phyloP scores from a whole-genome alignment of 208 protist genomes.

The Phytomonas sp. region DNA sequence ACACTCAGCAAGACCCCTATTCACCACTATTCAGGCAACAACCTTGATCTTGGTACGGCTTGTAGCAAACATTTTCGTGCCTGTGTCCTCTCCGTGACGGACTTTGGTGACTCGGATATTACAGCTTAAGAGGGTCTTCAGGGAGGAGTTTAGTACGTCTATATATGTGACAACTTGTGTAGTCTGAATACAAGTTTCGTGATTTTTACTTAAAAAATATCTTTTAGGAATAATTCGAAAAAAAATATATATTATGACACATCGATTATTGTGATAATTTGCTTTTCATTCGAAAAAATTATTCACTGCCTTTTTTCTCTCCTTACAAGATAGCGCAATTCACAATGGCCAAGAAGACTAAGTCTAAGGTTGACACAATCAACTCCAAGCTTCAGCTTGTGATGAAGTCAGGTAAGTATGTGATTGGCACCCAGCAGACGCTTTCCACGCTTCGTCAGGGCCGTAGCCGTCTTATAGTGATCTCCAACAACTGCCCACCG shows the following conservation, averaged over 20 bases:
- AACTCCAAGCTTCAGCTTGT: slow-evolving; percentile 98
- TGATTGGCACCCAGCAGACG: slow-evolving; percentile 96
- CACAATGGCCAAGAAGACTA: slow-evolving; percentile 91
- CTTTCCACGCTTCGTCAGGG: slow-evolving; percentile 95
- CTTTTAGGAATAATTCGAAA: too few species aligned
- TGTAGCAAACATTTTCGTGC: slow-evolving; percentile 99
- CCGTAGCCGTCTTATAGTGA: slow-evolving; percentile 98
- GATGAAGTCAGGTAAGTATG: slow-evolving; percentile 99
- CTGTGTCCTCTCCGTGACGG: slow-evolving; percentile 95
- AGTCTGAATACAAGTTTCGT: too few species aligned
- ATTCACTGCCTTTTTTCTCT: too few species aligned
- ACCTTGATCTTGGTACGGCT: slow-evolving; percentile 98
- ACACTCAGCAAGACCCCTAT: slow-evolving; percentile 98
- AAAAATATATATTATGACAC: too few species aligned
- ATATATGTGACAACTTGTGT: too few species aligned
- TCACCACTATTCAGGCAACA: slow-evolving; percentile 98
- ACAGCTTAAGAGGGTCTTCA: slow-evolving; percentile 49
- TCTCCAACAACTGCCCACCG: slow-evolving; percentile 98
- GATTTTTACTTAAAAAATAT: background rate
- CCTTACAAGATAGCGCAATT: too few species aligned
- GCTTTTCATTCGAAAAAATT: too few species aligned
- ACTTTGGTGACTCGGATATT: slow-evolving; percentile 96
- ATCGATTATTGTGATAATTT: too few species aligned
- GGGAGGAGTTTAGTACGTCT: too few species aligned
- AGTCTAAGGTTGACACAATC: slow-evolving; percentile 97